phyloP scores from a whole-genome alignment of 1,284 basidiomycete species.

The Cutaneotrichosporon dermatis region DNA sequence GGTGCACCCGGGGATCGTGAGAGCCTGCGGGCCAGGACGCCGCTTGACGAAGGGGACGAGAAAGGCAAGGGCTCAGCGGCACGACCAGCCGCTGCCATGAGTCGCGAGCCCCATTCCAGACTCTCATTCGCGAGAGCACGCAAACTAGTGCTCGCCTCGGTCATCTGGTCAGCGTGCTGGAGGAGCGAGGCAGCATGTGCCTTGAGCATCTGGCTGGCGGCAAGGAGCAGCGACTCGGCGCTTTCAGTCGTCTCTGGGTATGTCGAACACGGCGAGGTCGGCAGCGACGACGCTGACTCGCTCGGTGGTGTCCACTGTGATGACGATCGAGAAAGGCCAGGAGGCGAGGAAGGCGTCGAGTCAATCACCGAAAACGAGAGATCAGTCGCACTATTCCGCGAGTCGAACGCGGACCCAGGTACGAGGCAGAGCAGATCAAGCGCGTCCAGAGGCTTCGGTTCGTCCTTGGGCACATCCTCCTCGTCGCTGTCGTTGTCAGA shows the following conservation, averaged over 20 bases:
- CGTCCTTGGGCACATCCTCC: background rate
- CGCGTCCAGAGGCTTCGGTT: background rate
- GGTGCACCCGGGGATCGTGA: too few relatives aligned
- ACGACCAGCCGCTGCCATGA: background rate
- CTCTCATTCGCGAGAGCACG: slow-evolving; percentile 27
- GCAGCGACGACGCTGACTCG: background rate
- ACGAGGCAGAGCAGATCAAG: background rate
- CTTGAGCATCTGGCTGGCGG: slow-evolving; percentile 34
- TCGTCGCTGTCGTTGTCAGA: background rate
- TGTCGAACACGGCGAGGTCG: slow-evolving; percentile 12
- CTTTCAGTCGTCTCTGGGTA: background rate
- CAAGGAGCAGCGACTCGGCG: slow-evolving; percentile 19
- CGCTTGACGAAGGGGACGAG: too few relatives aligned
- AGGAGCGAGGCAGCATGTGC: slow-evolving; percentile 31
- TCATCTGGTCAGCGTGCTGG: slow-evolving; percentile 18
- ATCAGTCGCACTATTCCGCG: background rate
- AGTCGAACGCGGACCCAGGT: background rate
- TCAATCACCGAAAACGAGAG: background rate
- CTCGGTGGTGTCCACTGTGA: slow-evolving; percentile 3
- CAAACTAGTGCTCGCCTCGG: too few relatives aligned
- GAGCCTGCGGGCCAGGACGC: too few relatives aligned
- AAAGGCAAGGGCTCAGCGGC: too few relatives aligned
- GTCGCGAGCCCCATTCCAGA: slow-evolving; percentile 25
- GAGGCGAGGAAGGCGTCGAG: background rate
- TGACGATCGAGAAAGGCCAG: slow-evolving; percentile 14